Percentiles rank a stretch among this genome's conserved stretches.
These are phyloP conservation scores for Entomortierella lignicola DNA, from an alignment of 192 early-diverging fungal species.

Conservation along the genomic window DNA sequence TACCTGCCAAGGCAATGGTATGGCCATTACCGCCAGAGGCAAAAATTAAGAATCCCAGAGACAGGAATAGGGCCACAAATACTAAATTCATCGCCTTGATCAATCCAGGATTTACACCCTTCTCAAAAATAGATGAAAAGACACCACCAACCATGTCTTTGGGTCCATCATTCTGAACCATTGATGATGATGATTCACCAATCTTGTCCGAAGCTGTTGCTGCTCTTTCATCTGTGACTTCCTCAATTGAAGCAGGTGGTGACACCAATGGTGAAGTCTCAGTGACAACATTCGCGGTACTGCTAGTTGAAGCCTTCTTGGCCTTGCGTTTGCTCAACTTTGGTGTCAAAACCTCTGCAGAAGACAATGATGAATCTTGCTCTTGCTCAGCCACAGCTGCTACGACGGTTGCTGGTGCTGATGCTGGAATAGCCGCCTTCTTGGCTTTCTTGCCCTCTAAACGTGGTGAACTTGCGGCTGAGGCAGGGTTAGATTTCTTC, in stretches of 20 bases:
- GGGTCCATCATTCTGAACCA: conserved; percentile 45
- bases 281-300: not conserved
- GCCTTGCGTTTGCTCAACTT: conserved; percentile 40
- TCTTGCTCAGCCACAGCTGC: conserved; percentile 1
- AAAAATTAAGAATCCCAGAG: conserved; percentile 46
- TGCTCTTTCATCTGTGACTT: not conserved
- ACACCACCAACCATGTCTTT: conserved; percentile 32
- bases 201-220: not conserved
- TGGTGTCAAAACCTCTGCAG: conserved; percentile 23
- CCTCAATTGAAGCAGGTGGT: not conserved
- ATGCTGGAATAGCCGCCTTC: conserved; percentile 6
- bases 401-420: not conserved
- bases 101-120: conserved; percentile 48
- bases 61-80: conserved; percentile 43
- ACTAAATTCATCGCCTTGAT: conserved; percentile 42
- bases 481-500: conserved; percentile 39
- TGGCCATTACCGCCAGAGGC: conserved; percentile 41
- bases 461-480: conserved; percentile 46
- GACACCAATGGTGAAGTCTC: not conserved
- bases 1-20: conserved; percentile 37
- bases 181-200: not conserved
- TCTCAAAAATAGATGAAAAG: conserved; percentile 47
- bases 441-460: conserved; percentile 48
- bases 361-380: conserved; percentile 18
- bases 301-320: conserved; percentile 8